These are phyloP conservation scores for Penicillium sp. DNA, from an alignment of 2,329 filamentous ascomycete species.

Conservation along the genomic window DNA sequence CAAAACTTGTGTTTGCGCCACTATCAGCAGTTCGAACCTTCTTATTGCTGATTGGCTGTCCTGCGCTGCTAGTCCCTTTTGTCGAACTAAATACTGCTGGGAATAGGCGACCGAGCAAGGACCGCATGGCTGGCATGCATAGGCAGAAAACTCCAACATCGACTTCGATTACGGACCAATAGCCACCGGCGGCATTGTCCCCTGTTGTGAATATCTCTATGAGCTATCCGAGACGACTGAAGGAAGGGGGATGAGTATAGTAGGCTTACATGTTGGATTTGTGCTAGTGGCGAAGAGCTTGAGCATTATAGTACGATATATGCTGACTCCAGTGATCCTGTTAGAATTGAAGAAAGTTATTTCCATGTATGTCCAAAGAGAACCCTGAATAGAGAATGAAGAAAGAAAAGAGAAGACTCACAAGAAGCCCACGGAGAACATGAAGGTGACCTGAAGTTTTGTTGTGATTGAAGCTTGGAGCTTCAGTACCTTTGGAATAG, in stretches of 20 bases:
- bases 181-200: constrained; percentile 19
- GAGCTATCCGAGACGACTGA: not conserved
- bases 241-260: not conserved
- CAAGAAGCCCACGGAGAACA: constrained; percentile 3
- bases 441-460: constrained; percentile 13
- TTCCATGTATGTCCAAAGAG: not conserved
- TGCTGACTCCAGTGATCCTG: constrained; percentile 21
- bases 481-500: constrained; percentile 15
- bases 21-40: not conserved
- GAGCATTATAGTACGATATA: constrained; percentile 19
- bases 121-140: constrained; percentile 19
- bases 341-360: not conserved
- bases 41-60: constrained; percentile 3
- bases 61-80: constrained; percentile 1
- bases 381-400: not conserved
- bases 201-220: constrained; percentile 2
- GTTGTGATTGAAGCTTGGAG: constrained; percentile 13
- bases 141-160: constrained; percentile 18
- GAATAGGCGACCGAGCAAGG: constrained; percentile 17
- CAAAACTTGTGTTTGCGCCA: constrained; percentile 5
- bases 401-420: not conserved
- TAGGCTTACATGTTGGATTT: constrained; percentile 7
- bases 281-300: constrained; percentile 10
- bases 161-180: constrained; percentile 19
- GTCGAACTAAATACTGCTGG: constrained; percentile 5